Evolutionary conservation across 139 green algal species (phyloP).

Genomic region (Klebsormidium nitens): DNA sequence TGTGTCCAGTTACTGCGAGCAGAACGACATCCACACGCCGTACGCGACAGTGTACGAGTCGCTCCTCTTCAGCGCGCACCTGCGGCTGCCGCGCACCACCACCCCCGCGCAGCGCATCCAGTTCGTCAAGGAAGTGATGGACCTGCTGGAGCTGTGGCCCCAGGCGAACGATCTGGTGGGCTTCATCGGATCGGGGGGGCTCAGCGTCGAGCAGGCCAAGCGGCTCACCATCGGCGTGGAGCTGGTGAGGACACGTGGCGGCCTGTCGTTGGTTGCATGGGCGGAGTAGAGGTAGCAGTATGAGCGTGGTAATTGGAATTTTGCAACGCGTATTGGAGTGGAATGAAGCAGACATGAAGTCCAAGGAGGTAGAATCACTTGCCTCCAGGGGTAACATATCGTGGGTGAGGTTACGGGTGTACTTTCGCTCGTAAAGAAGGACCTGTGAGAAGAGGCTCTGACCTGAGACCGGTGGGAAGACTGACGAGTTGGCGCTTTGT

Average conservation of each 20-base stretch:
- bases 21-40: slow-evolving; percentile 41
- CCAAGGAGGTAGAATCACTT: too few species aligned
- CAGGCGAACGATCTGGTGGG: slow-evolving; percentile 31
- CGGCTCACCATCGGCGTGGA: slow-evolving; percentile 87
- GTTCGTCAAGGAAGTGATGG: slow-evolving; percentile 10
- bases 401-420: too few species aligned
- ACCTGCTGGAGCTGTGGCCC: slow-evolving; percentile 34
- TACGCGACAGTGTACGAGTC: slow-evolving; percentile 39
- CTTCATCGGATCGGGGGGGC: slow-evolving; percentile 1
- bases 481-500: neutral
- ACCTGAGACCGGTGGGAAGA: slow-evolving; percentile 1
- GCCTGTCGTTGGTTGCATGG: slow-evolving; percentile 36
- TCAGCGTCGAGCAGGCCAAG: slow-evolving; percentile 22
- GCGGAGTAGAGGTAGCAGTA: too few species aligned
- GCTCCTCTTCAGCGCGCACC: slow-evolving; percentile 34
- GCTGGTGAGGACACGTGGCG: slow-evolving; percentile 62
- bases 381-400: too few species aligned
- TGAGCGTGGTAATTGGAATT: too few species aligned
- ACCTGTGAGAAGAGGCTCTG: too few species aligned
- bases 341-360: too few species aligned
- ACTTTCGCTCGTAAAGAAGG: too few species aligned
- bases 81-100: slow-evolving; percentile 13
- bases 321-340: too few species aligned
- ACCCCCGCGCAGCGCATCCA: neutral
- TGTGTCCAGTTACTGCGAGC: slow-evolving; percentile 41